A percentile compares a stretch with the other conserved stretches of the same genome.
These are phyloP conservation scores for Penicillium psychrosexuale DNA, from an alignment of 2,329 filamentous ascomycete species.

Conservation along the genomic window DNA sequence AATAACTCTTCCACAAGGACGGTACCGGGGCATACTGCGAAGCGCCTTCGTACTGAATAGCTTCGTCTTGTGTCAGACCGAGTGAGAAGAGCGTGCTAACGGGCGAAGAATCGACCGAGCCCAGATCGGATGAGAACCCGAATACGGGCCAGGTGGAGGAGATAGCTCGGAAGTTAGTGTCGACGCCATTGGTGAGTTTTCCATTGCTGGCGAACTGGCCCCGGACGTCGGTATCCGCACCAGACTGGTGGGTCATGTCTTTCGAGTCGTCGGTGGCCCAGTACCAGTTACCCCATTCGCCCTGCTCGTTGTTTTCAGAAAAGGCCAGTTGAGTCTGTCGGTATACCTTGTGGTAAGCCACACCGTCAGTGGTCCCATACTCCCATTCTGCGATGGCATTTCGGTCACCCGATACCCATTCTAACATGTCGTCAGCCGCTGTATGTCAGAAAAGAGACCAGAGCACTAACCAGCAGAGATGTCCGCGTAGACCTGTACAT, in stretches of 20 bases:
- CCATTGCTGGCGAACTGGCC: slow-evolving; percentile 46
- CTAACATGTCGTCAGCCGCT: slow-evolving; percentile 42
- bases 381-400: slow-evolving; percentile 61
- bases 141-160: slow-evolving; percentile 53
- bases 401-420: slow-evolving; percentile 67
- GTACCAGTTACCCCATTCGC: slow-evolving; percentile 55
- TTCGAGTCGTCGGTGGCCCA: slow-evolving; percentile 47
- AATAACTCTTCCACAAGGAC: slow-evolving; percentile 52
- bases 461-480: slow-evolving; percentile 60
- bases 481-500: slow-evolving; percentile 69
- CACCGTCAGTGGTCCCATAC: slow-evolving; percentile 48
- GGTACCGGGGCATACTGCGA: slow-evolving; percentile 39
- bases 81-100: slow-evolving; percentile 49
- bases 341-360: slow-evolving; percentile 61
- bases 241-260: slow-evolving; percentile 48
- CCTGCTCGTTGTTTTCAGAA: slow-evolving; percentile 48
- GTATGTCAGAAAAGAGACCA: background rate
- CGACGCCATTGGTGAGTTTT: slow-evolving; percentile 44
- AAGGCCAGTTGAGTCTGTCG: slow-evolving; percentile 49
- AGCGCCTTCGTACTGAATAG: slow-evolving; percentile 50
- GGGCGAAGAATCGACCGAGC: slow-evolving; percentile 38
- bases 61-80: slow-evolving; percentile 49
- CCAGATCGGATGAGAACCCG: slow-evolving; percentile 52
- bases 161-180: slow-evolving; percentile 52
- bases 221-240: slow-evolving; percentile 48